Evolutionary conservation across 306 rosid species (phyloP).

Genomic region (Lupinus albus): DNA sequence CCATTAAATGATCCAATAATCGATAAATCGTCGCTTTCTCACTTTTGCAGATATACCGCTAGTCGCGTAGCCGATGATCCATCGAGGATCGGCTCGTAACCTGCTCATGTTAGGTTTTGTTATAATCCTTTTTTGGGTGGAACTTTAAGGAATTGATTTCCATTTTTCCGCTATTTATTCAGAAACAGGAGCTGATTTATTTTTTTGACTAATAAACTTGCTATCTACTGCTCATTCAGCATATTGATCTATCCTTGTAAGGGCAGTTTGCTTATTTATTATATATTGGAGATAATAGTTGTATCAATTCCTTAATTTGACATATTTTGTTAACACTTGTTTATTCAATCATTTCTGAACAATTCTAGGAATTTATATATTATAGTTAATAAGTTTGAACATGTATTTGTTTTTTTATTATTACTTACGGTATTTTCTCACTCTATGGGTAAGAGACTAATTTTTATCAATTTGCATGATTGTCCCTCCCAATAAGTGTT

Average conservation of each 20-base stretch:
- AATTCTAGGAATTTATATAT: too few relatives aligned
- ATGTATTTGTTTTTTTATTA: too few relatives aligned
- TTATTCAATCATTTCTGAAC: too few relatives aligned
- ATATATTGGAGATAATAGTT: background rate
- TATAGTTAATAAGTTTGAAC: too few relatives aligned
- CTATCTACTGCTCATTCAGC: background rate
- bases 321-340: background rate
- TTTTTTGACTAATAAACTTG: slow-evolving; percentile 16
- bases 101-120: background rate
- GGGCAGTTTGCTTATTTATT: slow-evolving; percentile 26
- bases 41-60: background rate
- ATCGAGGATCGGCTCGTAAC: too few relatives aligned
- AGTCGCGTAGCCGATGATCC: too few relatives aligned
- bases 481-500: too few relatives aligned
- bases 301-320: background rate
- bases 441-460: too few relatives aligned
- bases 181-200: slow-evolving; percentile 33
- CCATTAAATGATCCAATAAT: too few relatives aligned
- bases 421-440: too few relatives aligned
- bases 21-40: too few relatives aligned
- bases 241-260: background rate
- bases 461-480: too few relatives aligned
- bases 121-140: background rate
- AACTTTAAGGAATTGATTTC: background rate
- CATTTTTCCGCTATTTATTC: background rate